A percentile compares a stretch with the other conserved stretches of the same genome.
phyloP scores from a whole-genome alignment of 2,329 filamentous ascomycete genomes.

The Aspergillus candidus region DNA sequence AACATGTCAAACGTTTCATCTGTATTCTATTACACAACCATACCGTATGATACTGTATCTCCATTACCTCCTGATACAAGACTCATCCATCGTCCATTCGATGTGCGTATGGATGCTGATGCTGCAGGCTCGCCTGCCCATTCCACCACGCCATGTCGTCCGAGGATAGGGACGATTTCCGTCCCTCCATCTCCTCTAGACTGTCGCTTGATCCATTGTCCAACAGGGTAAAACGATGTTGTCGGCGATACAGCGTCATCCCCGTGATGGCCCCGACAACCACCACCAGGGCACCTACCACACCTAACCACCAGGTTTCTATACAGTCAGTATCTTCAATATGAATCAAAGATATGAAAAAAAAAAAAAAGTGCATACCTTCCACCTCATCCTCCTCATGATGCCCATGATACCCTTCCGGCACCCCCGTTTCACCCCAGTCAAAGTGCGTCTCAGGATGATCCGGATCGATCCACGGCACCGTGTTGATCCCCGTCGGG shows the following conservation, averaged over 20 bases:
- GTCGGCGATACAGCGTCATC: conserved; percentile 9
- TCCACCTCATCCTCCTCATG: conserved; percentile 2
- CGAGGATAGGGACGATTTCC: conserved; percentile 10
- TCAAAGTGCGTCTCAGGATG: conserved; percentile 17
- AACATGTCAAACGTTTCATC: no score
- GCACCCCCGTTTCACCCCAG: conserved; percentile 5
- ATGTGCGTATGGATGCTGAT: conserved; percentile 19
- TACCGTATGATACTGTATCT: no score
- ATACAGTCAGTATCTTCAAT: neutral
- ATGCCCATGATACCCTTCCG: conserved; percentile 1
- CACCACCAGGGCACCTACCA: conserved; percentile 6
- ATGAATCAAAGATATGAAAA: no score
- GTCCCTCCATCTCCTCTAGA: conserved; percentile 13
- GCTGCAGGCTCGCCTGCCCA: conserved; percentile 17
- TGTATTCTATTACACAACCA: no score
- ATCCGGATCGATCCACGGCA: conserved; percentile 28
- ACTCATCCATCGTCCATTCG: conserved; percentile 6
- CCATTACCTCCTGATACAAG: no score
- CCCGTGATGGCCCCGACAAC: conserved; percentile 4
- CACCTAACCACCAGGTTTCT: conserved; percentile 4
- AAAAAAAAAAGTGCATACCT: conserved; percentile 3
- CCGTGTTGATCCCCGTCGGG: conserved; percentile 25
- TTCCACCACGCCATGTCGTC: conserved; percentile 24
- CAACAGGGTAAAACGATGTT: conserved; percentile 2
- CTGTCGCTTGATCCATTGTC: conserved; percentile 11